Conservation (phyloP, 768 basidiomycete genomes). For the Kwoniella botswanensis region DNA sequence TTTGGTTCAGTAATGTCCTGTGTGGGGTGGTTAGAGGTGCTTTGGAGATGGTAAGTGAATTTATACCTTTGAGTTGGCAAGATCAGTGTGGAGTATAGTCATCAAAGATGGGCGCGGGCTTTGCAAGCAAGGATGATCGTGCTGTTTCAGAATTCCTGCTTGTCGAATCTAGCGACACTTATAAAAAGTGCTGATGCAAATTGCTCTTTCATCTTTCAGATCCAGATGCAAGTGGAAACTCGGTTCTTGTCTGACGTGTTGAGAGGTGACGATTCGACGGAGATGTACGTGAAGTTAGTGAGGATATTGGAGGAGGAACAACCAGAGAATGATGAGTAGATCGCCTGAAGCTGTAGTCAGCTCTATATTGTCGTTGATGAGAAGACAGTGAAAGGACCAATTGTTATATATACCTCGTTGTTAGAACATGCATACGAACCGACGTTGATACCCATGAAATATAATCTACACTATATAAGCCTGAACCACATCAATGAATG, state of each 20-base stretch:
- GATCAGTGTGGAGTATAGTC: too few relatives aligned
- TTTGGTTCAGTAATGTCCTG: constrained; percentile 96
- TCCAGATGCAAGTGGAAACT: constrained; percentile 93
- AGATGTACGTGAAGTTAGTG: constrained; percentile 85
- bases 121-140: neutral
- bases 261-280: constrained; percentile 90
- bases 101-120: too few relatives aligned
- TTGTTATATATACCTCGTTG: neutral
- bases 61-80: neutral
- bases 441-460: too few relatives aligned
- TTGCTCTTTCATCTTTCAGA: constrained; percentile 62
- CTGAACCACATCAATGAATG: too few relatives aligned
- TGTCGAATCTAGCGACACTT: neutral
- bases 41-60: constrained; percentile 81
- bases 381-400: neutral
- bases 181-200: neutral
- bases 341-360: too few relatives aligned
- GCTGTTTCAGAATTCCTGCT: neutral
- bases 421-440: neutral
- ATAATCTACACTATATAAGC: too few relatives aligned
- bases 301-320: constrained; percentile 96
- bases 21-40: constrained; percentile 92
- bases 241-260: constrained; percentile 88
- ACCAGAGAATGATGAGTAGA: constrained; percentile 83
- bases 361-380: neutral